Base-by-base conservation (phyloP, 1,284 basidiomycete species). In the Tilletia setariae region DNA sequence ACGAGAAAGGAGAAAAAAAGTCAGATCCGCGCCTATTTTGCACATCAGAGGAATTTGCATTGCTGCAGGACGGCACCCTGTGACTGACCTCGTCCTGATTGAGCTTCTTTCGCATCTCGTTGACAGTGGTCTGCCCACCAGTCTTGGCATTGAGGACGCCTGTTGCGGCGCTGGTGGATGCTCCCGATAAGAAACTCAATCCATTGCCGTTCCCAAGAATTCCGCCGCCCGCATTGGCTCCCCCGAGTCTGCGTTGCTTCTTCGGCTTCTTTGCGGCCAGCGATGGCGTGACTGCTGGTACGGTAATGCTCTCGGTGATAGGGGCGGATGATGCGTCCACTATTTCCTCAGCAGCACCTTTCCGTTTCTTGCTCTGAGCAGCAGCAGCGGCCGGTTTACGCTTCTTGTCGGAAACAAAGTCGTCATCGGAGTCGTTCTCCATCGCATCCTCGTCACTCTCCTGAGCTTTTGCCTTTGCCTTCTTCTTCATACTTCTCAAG, bases 231-330 rank as follows among this genome's bases (percentile, higher is more conserved):
- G n/a, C 53, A 32, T 25, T 25, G 23, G 28, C 53, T 8, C 53
- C 53, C 8, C 56, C 56, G 16, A 61, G 35, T 16, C 56, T 11
- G 25, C 56, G 56, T 21, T 61, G 56, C 28, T 61, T 61, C 56
- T 61, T 61, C 56, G 56, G n/a, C 21, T 53, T 53, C 51, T 53
- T 53, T 11, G 51, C 28, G 21, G 1, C 28, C 21, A 40, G 35
- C 35, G 11, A 4, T 4, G 35, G 35, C 11, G 35, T 40, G 6
- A 40, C 35, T 40, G 35, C 35, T 40, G 35, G 35, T 40, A 40
- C 35, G 35, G 35, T 40, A 11, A 40, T 40, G 35, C 35, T 40
- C 35, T 40, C 35, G 35, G 35, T 40, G 11, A 40, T 4, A 6
- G 6, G 35, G 11, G 11, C 35, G 11, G 35, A 11, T 6, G 35